phyloP scores from a whole-genome alignment of 2,329 filamentous ascomycete species.

The Annulohypoxylon truncatum region DNA sequence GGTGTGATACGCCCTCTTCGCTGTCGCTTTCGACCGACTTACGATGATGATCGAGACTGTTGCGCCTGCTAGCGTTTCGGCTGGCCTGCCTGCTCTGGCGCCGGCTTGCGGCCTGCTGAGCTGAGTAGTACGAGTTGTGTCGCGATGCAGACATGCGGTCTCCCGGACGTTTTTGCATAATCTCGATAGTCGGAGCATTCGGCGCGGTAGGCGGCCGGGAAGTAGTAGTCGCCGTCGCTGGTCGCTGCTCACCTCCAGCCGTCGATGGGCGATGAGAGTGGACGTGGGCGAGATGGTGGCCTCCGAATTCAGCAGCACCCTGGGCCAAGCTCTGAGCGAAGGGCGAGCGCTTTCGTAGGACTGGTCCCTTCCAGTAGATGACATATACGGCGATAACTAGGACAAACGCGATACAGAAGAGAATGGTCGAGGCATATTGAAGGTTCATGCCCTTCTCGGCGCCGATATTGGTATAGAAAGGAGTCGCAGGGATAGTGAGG shows the following conservation, averaged over 20 bases:
- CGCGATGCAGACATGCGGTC: slow-evolving; percentile 42
- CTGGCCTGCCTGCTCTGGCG: slow-evolving; percentile 42
- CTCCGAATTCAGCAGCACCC: slow-evolving; percentile 43
- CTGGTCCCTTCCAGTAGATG: slow-evolving; percentile 68
- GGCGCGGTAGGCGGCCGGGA: slow-evolving; percentile 27
- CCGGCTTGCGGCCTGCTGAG: slow-evolving; percentile 44
- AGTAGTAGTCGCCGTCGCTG: slow-evolving; percentile 13
- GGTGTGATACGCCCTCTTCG: slow-evolving; percentile 30
- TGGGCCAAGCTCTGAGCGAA: slow-evolving; percentile 71
- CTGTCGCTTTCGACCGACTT: slow-evolving; percentile 29
- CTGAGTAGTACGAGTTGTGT: slow-evolving; percentile 45
- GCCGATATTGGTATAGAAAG: slow-evolving; percentile 63
- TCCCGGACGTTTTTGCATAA: slow-evolving; percentile 35
- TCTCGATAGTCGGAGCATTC: slow-evolving; percentile 23
- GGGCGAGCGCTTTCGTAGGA: slow-evolving; percentile 62
- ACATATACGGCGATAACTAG: slow-evolving; percentile 66
- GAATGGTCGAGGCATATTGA: slow-evolving; percentile 65
- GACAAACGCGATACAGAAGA: slow-evolving; percentile 62
- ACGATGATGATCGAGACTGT: slow-evolving; percentile 37
- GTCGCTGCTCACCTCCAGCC: slow-evolving; percentile 12
- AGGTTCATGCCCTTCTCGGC: slow-evolving; percentile 60
- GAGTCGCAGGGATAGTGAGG: slow-evolving; percentile 70
- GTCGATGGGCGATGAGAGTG: slow-evolving; percentile 35
- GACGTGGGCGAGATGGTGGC: slow-evolving; percentile 34
- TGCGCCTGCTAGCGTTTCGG: slow-evolving; percentile 37